These are phyloP conservation scores for Cunninghamia lanceolata DNA, from an alignment of 75 land plant species.

Conservation along the genomic window DNA sequence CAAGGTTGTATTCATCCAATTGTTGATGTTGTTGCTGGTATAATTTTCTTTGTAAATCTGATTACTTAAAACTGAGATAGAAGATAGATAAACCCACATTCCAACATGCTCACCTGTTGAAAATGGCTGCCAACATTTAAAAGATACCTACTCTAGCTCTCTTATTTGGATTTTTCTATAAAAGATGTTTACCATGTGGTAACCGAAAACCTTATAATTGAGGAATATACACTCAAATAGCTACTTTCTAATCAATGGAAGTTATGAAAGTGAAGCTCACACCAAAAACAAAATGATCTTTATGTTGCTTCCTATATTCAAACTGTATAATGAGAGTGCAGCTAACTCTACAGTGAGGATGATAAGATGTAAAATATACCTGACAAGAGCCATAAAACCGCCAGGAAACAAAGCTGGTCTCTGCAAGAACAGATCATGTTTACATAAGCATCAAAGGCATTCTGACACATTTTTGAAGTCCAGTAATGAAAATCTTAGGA, in stretches of 20 bases:
- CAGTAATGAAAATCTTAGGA: not conserved
- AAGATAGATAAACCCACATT: too few relatives aligned
- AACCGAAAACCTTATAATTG: not conserved
- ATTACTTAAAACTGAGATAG: too few relatives aligned
- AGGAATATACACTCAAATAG: not conserved
- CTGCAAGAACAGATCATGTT: not conserved
- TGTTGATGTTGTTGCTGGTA: too few relatives aligned
- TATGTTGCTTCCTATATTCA: not conserved
- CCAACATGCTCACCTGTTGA: too few relatives aligned
- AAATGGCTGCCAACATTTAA: too few relatives aligned
- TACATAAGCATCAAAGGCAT: not conserved
- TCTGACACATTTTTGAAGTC: not conserved
- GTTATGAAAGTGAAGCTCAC: not conserved
- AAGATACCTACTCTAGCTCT: too few relatives aligned
- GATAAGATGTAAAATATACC: not conserved
- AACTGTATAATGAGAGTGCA: not conserved
- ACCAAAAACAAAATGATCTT: not conserved
- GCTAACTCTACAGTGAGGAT: not conserved
- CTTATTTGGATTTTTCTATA: too few relatives aligned
- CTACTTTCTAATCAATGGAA: constrained; percentile 18
- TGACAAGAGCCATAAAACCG: not conserved
- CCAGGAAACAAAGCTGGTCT: constrained; percentile 3
- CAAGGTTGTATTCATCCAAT: too few relatives aligned
- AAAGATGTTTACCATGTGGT: too few relatives aligned
- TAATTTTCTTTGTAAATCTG: too few relatives aligned